These are phyloP conservation scores for Cercospora citrullina DNA, from an alignment of 2,329 filamentous ascomycete species.

Conservation along the genomic window DNA sequence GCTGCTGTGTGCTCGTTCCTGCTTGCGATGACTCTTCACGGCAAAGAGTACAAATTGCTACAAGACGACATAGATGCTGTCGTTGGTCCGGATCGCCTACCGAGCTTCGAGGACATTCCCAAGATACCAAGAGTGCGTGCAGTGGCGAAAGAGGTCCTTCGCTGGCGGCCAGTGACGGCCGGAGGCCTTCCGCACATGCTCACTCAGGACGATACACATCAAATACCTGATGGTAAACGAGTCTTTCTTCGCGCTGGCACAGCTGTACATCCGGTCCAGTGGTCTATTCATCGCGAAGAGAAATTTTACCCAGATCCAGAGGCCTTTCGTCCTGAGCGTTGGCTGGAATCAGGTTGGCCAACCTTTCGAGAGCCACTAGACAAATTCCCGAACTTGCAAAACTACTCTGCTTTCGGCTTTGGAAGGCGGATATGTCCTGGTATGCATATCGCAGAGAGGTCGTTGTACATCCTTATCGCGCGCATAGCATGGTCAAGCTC, in stretches of 20 bases:
- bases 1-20: conserved; percentile 37
- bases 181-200: conserved; percentile 36
- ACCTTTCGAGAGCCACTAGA: conserved; percentile 55
- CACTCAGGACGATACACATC: conserved; percentile 57
- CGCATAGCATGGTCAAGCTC: conserved; percentile 28
- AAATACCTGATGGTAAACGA: conserved; percentile 35
- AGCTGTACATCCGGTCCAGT: conserved; percentile 47
- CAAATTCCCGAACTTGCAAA: conserved; percentile 55
- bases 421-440: conserved; percentile 52
- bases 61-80: conserved; percentile 43
- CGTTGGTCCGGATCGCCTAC: conserved; percentile 49
- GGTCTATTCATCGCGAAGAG: conserved; percentile 31
- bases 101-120: conserved; percentile 52
- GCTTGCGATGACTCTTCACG: conserved; percentile 35
- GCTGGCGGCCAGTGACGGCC: conserved; percentile 59
- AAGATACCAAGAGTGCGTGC: conserved; percentile 56
- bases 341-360: conserved; percentile 54
- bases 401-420: conserved; percentile 57
- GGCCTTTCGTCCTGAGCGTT: conserved; percentile 49
- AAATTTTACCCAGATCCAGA: conserved; percentile 16
- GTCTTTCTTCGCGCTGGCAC: conserved; percentile 60
- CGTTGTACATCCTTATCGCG: conserved; percentile 41
- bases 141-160: conserved; percentile 59
- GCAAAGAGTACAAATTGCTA: conserved; percentile 28
- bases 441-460: conserved; percentile 44